These are phyloP conservation scores for Periconia sp. DNA, from an alignment of 2,329 filamentous ascomycete species.

Conservation along the genomic window DNA sequence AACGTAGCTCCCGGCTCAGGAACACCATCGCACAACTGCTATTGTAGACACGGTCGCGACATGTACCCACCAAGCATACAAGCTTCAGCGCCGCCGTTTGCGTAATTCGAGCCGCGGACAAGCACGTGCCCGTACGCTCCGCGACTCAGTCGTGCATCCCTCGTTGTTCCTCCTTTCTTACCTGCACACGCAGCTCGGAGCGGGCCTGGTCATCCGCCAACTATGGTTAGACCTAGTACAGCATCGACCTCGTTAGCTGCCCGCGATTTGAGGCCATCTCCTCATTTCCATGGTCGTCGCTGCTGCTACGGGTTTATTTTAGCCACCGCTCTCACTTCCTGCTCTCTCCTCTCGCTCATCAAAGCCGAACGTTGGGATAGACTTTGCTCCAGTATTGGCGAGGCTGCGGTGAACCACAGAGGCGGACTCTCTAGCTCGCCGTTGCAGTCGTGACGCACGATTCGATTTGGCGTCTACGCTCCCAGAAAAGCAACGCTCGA, in stretches of 20 bases:
- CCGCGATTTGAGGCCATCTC: too few relatives aligned
- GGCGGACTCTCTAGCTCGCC: conserved; percentile 16
- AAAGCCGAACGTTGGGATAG: conserved; percentile 6
- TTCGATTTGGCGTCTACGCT: conserved; percentile 10
- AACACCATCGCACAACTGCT: conserved; percentile 1
- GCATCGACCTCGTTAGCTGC: too few relatives aligned
- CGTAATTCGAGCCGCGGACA: conserved; percentile 3
- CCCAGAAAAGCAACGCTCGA: conserved; percentile 1
- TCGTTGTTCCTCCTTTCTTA: not conserved
- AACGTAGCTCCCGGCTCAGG: conserved; percentile 2
- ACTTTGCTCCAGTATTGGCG: conserved; percentile 5
- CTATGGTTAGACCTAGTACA: not conserved
- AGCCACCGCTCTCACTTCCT: not conserved
- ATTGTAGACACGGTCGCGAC: too few relatives aligned
- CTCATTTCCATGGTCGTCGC: not conserved
- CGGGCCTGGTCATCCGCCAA: not conserved
- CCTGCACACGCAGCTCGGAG: not conserved
- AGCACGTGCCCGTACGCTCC: conserved; percentile 12
- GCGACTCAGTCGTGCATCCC: conserved; percentile 13
- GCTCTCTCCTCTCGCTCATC: not conserved
- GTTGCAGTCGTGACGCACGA: conserved; percentile 13
- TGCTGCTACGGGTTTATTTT: not conserved
- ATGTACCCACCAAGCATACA: not conserved
- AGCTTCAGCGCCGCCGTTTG: conserved; percentile 3
- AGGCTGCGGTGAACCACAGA: conserved; percentile 15